Base-by-base conservation (phyloP, 2,329 filamentous ascomycete species). In the Verticillium zaregamsianum region DNA sequence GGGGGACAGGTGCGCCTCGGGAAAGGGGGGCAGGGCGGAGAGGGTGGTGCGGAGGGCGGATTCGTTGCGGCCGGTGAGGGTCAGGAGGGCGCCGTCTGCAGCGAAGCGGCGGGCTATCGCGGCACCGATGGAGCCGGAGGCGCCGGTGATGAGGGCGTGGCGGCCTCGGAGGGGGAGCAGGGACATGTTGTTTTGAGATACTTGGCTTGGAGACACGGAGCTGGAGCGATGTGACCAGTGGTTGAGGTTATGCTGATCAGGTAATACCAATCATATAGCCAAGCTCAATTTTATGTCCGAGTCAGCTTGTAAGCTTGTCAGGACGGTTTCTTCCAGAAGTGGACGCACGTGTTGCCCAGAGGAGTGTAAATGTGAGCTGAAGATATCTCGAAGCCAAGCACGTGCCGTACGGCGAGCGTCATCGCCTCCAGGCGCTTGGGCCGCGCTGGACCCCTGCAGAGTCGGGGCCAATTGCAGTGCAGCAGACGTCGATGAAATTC, bases 71-170 rank as follows among this genome's bases (percentile, higher is more conserved):
- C 86, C 87, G 23, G 91, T 79, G 11, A 92, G 79, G 17, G 87
- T 82, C 65, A 85, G 82, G 31, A 76, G 73, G 45, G 83, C 87
- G 35, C 88, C 89, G 62, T 87, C 81, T 59, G 72, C 70, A 23
- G 89, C 85, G 69, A 93, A 90, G n/a, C 83, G 80, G 40, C 77
- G 73, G 11, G 90, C 89, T 60, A 93, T 89, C 59, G 86, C 84
- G 52, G 81, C 78, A 55, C 90, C 90, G 67, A 93, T 92, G 59
- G 88, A 86, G 23, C 88, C 86, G 54, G 88, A 89, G 23, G 83
- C 90, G 57, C 90, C 90, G 2, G 90, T 90, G 59, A 93, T 80
- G 70, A 90, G 78, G 71, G 79, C 83, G 63, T 78, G 80, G 65
- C 82, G 82, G 61, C 81, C 80, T 52, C 72, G 68, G 64, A 75